Evolutionary conservation across 192 early-diverging fungal species (phyloP).

Genomic region (Entomortierella chlamydospora): DNA sequence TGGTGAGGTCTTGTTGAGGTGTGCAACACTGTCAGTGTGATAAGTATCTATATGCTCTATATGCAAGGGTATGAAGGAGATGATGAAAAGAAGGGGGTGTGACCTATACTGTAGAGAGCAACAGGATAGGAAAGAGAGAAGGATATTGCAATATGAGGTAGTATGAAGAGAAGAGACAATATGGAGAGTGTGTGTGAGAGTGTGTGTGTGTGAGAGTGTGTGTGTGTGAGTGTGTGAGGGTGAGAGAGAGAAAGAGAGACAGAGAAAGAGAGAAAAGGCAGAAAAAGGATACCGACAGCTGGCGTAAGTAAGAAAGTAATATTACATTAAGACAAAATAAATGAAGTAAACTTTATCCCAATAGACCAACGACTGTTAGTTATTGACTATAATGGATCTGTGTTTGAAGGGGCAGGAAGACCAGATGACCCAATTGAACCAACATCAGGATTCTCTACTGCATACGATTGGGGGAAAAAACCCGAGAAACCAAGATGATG

Average conservation of each 20-base stretch:
- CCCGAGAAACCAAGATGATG: too few species aligned
- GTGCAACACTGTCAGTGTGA: not conserved
- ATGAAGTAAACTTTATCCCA: not conserved
- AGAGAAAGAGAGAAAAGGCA: not conserved
- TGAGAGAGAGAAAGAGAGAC: not conserved
- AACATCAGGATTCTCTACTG: not conserved
- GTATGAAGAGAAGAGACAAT: not conserved
- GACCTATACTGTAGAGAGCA: too few species aligned
- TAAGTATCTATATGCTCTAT: not conserved
- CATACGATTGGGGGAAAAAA: not conserved
- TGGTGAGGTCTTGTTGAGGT: not conserved
- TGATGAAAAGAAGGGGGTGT: too few species aligned
- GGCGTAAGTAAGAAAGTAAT: not conserved
- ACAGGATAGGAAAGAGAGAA: too few species aligned
- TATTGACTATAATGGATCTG: not conserved
- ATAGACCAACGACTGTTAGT: not conserved
- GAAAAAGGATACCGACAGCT: not conserved
- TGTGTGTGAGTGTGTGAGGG: not conserved
- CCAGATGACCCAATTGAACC: not conserved
- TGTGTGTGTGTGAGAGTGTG: not conserved
- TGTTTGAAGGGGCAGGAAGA: slow-evolving; percentile 6
- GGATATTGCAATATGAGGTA: not conserved
- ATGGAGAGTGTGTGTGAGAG: not conserved
- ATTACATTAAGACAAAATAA: not conserved
- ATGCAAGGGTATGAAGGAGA: not conserved